Conservation (phyloP, 257 asterid genomes). For the Solanum chaucha region DNA sequence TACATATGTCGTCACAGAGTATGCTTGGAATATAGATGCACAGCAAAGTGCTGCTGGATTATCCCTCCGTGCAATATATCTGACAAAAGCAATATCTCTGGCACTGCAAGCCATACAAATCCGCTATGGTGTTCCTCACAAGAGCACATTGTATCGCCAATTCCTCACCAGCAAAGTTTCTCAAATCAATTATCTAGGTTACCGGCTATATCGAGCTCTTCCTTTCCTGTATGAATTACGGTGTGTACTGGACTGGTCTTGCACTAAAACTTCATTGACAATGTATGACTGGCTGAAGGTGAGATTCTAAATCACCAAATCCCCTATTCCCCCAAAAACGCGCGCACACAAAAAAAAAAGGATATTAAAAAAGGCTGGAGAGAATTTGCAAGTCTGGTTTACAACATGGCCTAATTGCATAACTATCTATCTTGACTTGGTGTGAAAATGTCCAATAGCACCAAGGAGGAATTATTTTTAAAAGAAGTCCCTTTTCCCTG, state of each 20-base stretch:
- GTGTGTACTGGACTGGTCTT: slow-evolving; percentile 99
- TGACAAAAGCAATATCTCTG: slow-evolving; percentile 81
- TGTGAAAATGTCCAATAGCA: not conserved
- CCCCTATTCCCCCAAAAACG: not conserved
- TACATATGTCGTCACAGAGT: slow-evolving; percentile 67
- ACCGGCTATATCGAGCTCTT: slow-evolving; percentile 88
- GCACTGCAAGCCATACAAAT: slow-evolving; percentile 93
- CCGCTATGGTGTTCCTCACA: slow-evolving; percentile 88
- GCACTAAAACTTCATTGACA: slow-evolving; percentile 86
- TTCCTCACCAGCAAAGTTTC: slow-evolving; percentile 90
- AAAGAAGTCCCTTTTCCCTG: not conserved
- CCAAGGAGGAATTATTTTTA: not conserved
- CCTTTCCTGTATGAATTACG: slow-evolving; percentile 94
- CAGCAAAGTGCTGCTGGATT: slow-evolving; percentile 73
- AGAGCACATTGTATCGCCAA: slow-evolving; percentile 94
- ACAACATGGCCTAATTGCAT: not conserved
- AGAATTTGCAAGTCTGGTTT: not conserved
- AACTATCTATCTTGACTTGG: not conserved
- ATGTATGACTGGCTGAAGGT: slow-evolving; percentile 99
- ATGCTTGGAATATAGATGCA: slow-evolving; percentile 83
- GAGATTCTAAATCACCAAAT: slow-evolving; percentile 13
- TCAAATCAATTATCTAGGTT: slow-evolving; percentile 75
- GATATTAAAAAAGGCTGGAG: not conserved
- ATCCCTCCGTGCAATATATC: slow-evolving; percentile 87
- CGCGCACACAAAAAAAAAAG: not conserved